These are phyloP conservation scores for Exophiala viscosa DNA, from an alignment of 2,329 filamentous ascomycete genomes.

Conservation along the genomic window DNA sequence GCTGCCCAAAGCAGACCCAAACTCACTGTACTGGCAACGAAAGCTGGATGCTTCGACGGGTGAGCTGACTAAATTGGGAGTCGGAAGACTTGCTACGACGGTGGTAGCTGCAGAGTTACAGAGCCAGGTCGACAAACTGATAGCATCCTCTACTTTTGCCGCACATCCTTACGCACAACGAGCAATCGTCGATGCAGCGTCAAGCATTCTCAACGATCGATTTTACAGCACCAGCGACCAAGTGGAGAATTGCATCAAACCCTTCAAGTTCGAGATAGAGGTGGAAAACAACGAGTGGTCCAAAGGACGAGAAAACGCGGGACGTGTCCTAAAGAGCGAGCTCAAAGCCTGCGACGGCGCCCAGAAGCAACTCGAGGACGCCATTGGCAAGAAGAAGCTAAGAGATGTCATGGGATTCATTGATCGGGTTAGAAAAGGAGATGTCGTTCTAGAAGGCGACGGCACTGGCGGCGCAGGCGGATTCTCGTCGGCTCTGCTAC, in stretches of 20 bases:
- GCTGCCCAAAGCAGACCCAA: conserved; percentile 77
- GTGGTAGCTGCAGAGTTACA: conserved; percentile 88
- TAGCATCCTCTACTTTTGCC: conserved; percentile 77
- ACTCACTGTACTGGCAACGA: conserved; percentile 86
- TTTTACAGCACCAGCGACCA: conserved; percentile 98
- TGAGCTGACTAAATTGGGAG: conserved; percentile 86
- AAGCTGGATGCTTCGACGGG: conserved; percentile 91
- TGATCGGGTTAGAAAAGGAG: conserved; percentile 81
- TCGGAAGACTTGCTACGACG: conserved; percentile 86
- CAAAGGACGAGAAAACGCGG: conserved; percentile 77
- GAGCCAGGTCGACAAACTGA: conserved; percentile 72
- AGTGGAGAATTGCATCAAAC: conserved; percentile 98
- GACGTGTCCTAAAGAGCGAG: conserved; percentile 78
- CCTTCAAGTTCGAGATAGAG: conserved; percentile 97
- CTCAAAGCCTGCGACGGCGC: conserved; percentile 78
- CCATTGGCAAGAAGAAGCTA: conserved; percentile 76
- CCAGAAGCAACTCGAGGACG: conserved; percentile 68
- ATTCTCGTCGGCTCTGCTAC: conserved; percentile 82
- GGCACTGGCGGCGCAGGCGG: conserved; percentile 82
- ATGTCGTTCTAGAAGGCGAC: conserved; percentile 79
- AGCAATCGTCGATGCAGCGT: conserved; percentile 87
- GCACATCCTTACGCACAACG: conserved; percentile 87
- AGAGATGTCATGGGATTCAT: conserved; percentile 88
- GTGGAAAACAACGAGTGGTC: conserved; percentile 87
- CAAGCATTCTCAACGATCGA: conserved; percentile 83